Evolutionary conservation across 192 early-diverging fungal species (phyloP).

Genomic region (Backusella macrospora): DNA sequence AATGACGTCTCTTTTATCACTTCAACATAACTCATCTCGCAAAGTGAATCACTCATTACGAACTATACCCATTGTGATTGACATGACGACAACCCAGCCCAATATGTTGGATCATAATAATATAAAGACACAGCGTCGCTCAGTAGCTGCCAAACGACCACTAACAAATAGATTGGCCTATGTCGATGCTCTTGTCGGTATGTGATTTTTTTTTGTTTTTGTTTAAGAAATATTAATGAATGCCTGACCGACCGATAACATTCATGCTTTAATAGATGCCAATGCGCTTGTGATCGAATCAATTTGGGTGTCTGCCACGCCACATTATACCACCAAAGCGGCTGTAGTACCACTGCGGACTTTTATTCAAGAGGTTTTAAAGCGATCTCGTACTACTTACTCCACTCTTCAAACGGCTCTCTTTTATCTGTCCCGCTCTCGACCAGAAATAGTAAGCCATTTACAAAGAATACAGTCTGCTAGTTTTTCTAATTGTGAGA

Average conservation of each 20-base stretch:
- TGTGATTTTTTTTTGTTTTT: background rate
- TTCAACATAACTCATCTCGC: slow-evolving; percentile 5
- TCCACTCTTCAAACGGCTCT: slow-evolving; percentile 77
- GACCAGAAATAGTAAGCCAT: slow-evolving; percentile 26
- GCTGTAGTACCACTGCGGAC: slow-evolving; percentile 54
- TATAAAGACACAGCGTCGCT: background rate
- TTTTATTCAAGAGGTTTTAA: slow-evolving; percentile 73
- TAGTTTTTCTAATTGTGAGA: background rate
- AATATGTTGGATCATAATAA: background rate
- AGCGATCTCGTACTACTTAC: slow-evolving; percentile 71
- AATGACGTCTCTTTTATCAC: slow-evolving; percentile 12
- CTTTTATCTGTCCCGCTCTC: slow-evolving; percentile 64
- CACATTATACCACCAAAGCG: slow-evolving; percentile 40
- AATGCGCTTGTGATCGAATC: slow-evolving; percentile 57
- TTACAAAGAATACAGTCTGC: slow-evolving; percentile 18
- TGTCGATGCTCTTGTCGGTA: slow-evolving; percentile 41
- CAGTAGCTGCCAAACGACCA: background rate
- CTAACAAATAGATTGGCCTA: slow-evolving; percentile 25
- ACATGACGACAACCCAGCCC: background rate
- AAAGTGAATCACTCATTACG: slow-evolving; percentile 10
- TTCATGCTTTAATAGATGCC: slow-evolving; percentile 42
- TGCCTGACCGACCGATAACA: background rate
- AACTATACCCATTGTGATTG: background rate
- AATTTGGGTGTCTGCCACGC: slow-evolving; percentile 46
- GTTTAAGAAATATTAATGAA: slow-evolving; percentile 1